A percentile compares a stretch with the other conserved stretches of the same genome.
These are phyloP conservation scores for Parastagonospora avenae DNA, from an alignment of 2,329 filamentous ascomycete species.

Conservation along the genomic window DNA sequence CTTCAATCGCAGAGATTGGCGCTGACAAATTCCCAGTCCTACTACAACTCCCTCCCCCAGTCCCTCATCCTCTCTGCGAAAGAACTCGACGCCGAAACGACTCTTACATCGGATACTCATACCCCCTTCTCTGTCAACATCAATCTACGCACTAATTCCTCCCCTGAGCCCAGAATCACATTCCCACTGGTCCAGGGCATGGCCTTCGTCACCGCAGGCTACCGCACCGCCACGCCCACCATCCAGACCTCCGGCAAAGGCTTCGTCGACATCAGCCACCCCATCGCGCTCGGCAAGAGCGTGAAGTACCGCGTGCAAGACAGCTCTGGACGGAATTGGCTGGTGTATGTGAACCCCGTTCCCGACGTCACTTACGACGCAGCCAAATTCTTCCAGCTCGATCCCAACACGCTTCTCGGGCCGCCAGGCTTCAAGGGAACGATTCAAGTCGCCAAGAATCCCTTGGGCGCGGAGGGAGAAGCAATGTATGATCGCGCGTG, in stretches of 20 bases:
- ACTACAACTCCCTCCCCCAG: slow-evolving; percentile 81
- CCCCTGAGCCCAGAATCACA: slow-evolving; percentile 65
- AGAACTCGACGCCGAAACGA: slow-evolving; percentile 69
- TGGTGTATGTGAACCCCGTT: slow-evolving; percentile 71
- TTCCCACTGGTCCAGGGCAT: slow-evolving; percentile 90
- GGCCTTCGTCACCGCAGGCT: slow-evolving; percentile 81
- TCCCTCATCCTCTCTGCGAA: slow-evolving; percentile 78
- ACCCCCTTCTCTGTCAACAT: slow-evolving; percentile 68
- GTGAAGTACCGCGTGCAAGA: slow-evolving; percentile 78
- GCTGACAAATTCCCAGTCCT: slow-evolving; percentile 51
- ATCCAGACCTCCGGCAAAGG: slow-evolving; percentile 73
- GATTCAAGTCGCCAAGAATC: slow-evolving; percentile 83
- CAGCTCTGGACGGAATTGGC: slow-evolving; percentile 71
- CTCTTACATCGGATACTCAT: slow-evolving; percentile 59
- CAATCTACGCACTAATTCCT: slow-evolving; percentile 62
- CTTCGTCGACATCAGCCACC: slow-evolving; percentile 69
- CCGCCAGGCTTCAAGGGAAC: slow-evolving; percentile 73
- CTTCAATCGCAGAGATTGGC: too few relatives aligned
- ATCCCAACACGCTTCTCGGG: slow-evolving; percentile 69
- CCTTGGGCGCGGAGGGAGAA: slow-evolving; percentile 63
- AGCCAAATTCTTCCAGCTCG: slow-evolving; percentile 66
- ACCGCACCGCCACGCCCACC: slow-evolving; percentile 70
- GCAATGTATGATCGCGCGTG: slow-evolving; percentile 74
- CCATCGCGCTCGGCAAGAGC: slow-evolving; percentile 64
- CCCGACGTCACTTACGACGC: slow-evolving; percentile 60